A percentile compares a stretch with the other conserved stretches of the same genome.
Evolutionary conservation across 2,329 filamentous ascomycete species (phyloP).

Genomic region (Elsinoe fawcettii): DNA sequence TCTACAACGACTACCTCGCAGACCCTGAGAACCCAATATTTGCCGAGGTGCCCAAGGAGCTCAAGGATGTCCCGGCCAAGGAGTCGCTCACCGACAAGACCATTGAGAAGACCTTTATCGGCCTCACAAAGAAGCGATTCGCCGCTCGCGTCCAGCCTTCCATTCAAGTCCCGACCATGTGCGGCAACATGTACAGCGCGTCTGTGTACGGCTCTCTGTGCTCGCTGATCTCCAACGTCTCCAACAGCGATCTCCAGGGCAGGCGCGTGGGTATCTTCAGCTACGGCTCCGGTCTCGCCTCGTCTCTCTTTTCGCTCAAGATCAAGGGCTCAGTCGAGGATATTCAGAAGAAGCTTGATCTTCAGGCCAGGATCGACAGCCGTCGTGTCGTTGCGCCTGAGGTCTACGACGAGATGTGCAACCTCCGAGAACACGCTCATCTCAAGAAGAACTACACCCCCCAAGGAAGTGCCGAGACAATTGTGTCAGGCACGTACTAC

Average conservation of each 20-base stretch:
- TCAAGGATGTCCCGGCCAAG: slow-evolving; percentile 40
- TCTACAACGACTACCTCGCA: slow-evolving; percentile 46
- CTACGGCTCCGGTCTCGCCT: slow-evolving; percentile 46
- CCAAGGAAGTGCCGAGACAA: slow-evolving; percentile 35
- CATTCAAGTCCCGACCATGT: slow-evolving; percentile 45
- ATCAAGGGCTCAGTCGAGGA: slow-evolving; percentile 41
- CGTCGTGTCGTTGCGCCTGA: slow-evolving; percentile 40
- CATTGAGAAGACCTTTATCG: slow-evolving; percentile 48
- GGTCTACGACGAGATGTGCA: slow-evolving; percentile 48
- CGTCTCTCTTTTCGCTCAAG: slow-evolving; percentile 44
- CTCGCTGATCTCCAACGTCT: slow-evolving; percentile 41
- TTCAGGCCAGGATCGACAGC: slow-evolving; percentile 39
- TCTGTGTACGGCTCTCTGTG: slow-evolving; percentile 45
- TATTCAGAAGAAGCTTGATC: slow-evolving; percentile 41
- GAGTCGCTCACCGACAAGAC: slow-evolving; percentile 44
- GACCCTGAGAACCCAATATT: slow-evolving; percentile 43
- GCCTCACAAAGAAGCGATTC: slow-evolving; percentile 45
- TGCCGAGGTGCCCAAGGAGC: slow-evolving; percentile 42
- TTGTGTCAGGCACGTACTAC: slow-evolving; percentile 45
- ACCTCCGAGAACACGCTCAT: slow-evolving; percentile 44
- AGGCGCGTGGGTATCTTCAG: slow-evolving; percentile 47
- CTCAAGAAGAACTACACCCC: slow-evolving; percentile 44
- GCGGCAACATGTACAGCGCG: slow-evolving; percentile 50
- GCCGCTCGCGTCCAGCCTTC: slow-evolving; percentile 42
- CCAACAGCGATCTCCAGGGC: slow-evolving; percentile 39